phyloP scores from a whole-genome alignment of 768 basidiomycete genomes.

The Strobilomyces confusus region DNA sequence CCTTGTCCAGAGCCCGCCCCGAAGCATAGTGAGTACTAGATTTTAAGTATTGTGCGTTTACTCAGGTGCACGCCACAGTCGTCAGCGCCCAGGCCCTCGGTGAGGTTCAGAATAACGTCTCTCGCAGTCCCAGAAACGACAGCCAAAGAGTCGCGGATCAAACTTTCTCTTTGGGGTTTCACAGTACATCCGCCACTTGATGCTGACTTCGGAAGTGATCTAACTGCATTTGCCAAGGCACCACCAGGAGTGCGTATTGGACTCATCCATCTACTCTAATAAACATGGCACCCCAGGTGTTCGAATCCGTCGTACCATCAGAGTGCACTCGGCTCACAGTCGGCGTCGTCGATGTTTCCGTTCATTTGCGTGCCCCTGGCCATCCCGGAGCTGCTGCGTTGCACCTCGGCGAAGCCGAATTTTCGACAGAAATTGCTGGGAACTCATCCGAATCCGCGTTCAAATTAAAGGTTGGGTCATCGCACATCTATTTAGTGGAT shows the following conservation, averaged over 20 bases:
- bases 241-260: slow-evolving; percentile 77
- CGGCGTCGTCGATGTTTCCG: slow-evolving; percentile 60
- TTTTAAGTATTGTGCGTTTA: not conserved
- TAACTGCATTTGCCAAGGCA: slow-evolving; percentile 65
- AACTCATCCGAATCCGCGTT: slow-evolving; percentile 56
- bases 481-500: slow-evolving; percentile 54
- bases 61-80: slow-evolving; percentile 32
- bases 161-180: slow-evolving; percentile 58
- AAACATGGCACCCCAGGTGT: slow-evolving; percentile 48
- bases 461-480: slow-evolving; percentile 42
- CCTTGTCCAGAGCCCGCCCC: slow-evolving; percentile 53
- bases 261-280: not conserved
- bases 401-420: slow-evolving; percentile 61
- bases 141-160: slow-evolving; percentile 77
- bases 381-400: slow-evolving; percentile 65
- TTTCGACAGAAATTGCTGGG: slow-evolving; percentile 70
- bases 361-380: slow-evolving; percentile 54
- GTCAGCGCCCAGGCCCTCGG: slow-evolving; percentile 42
- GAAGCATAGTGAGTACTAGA: slow-evolving; percentile 49
- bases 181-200: slow-evolving; percentile 62
- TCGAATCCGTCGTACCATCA: slow-evolving; percentile 88
- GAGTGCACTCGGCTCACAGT: slow-evolving; percentile 76
- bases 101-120: slow-evolving; percentile 69
- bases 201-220: slow-evolving; percentile 55
- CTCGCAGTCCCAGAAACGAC: slow-evolving; percentile 52